These are phyloP conservation scores for Alternaria sp. DNA, from an alignment of 2,329 filamentous ascomycete genomes.

Conservation along the genomic window DNA sequence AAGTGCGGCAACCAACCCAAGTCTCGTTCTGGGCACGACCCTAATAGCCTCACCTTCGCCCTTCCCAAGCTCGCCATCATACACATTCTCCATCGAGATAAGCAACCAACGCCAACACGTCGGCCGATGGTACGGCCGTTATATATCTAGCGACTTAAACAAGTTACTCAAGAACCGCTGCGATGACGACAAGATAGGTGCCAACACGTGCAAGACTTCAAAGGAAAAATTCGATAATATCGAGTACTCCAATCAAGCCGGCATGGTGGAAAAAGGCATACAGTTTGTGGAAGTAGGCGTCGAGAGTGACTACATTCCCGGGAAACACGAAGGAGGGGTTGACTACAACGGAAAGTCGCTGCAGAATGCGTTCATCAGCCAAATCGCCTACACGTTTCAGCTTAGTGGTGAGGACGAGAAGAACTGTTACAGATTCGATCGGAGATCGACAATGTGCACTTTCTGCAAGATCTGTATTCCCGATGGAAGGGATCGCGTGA, in stretches of 20 bases:
- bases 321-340: background rate
- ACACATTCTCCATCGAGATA: slow-evolving; percentile 12
- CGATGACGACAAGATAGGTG: background rate
- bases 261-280: background rate
- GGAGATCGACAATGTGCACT: background rate
- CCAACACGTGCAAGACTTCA: background rate
- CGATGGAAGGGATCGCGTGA: background rate
- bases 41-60: background rate
- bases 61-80: background rate
- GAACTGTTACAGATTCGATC: slow-evolving; percentile 14
- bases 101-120: slow-evolving; percentile 13
- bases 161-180: background rate
- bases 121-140: slow-evolving; percentile 9
- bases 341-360: background rate
- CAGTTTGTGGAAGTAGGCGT: background rate
- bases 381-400: slow-evolving; percentile 9
- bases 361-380: slow-evolving; percentile 4
- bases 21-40: background rate
- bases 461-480: background rate
- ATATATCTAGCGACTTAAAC: background rate
- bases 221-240: background rate
- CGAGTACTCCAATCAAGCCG: background rate
- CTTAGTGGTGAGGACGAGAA: slow-evolving; percentile 6
- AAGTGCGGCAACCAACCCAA: background rate
- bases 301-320: background rate